Percentiles rank a stretch among this genome's conserved stretches.
Conservation (phyloP, 139 green algal species). For the Tetradesmus obliquus region DNA sequence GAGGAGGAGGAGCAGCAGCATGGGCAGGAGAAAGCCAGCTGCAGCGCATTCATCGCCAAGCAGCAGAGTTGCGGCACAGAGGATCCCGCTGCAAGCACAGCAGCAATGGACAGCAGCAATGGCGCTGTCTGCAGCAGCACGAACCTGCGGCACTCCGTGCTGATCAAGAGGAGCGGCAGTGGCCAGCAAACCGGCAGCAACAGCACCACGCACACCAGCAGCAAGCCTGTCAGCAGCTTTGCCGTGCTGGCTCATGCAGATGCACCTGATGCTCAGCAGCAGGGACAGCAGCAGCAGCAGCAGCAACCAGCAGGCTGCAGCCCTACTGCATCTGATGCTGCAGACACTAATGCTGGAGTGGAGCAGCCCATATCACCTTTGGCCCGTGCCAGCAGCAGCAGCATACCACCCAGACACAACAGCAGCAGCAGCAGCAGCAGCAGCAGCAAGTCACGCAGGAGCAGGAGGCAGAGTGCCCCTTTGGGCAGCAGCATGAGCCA, state of each 20-base stretch:
- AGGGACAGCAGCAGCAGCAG: neutral
- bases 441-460: neutral
- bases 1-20: neutral
- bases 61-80: neutral
- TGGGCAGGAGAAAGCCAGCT: neutral
- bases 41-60: neutral
- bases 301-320: too few species aligned
- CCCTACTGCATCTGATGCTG: too few species aligned
- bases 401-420: neutral
- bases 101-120: neutral
- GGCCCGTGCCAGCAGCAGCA: neutral
- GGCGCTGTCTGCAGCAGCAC: neutral
- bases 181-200: neutral
- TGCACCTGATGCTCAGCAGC: neutral
- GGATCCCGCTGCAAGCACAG: neutral
- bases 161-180: neutral
- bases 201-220: neutral
- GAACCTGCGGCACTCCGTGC: neutral
- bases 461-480: neutral
- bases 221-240: neutral
- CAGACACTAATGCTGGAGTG: neutral
- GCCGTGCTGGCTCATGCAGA: neutral
- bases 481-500: neutral
- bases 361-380: neutral
- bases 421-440: slow-evolving; percentile 23